Percentiles rank a stretch among this genome's conserved stretches.
These are phyloP conservation scores for Ogataea trehalophila DNA, from an alignment of 805 yeast species.

Conservation along the genomic window DNA sequence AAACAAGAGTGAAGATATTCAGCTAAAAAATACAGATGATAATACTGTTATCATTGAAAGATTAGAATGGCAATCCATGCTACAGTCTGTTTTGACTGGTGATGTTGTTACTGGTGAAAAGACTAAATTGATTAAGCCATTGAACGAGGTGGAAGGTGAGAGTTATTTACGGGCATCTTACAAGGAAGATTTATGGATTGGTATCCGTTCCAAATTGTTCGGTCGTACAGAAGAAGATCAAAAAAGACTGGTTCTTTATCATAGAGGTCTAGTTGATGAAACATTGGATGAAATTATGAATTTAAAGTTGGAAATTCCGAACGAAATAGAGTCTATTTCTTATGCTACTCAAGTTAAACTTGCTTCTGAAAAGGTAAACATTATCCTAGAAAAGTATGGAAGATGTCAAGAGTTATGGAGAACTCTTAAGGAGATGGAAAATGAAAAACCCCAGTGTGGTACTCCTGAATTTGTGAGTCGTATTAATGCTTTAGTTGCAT, in stretches of 20 bases:
- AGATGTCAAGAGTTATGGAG: slow-evolving; percentile 75
- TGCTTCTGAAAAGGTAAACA: slow-evolving; percentile 49
- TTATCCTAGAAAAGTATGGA: slow-evolving; percentile 56
- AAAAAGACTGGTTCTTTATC: slow-evolving; percentile 56
- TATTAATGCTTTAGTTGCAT: slow-evolving; percentile 74
- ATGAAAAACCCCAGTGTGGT: slow-evolving; percentile 69
- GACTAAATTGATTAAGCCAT: slow-evolving; percentile 58
- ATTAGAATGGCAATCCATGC: slow-evolving; percentile 94
- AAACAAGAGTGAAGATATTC: slow-evolving; percentile 33
- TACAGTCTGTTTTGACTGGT: slow-evolving; percentile 85
- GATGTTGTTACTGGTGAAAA: slow-evolving; percentile 92
- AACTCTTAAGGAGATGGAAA: slow-evolving; percentile 68
- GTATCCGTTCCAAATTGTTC: slow-evolving; percentile 73
- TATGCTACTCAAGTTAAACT: slow-evolving; percentile 22
- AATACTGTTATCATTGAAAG: slow-evolving; percentile 55
- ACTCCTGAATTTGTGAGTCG: slow-evolving; percentile 58
- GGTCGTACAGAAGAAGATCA: slow-evolving; percentile 82
- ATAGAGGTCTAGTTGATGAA: slow-evolving; percentile 68
- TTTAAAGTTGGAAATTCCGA: slow-evolving; percentile 51
- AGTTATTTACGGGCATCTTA: slow-evolving; percentile 47
- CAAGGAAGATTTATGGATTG: slow-evolving; percentile 81
- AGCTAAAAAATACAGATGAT: slow-evolving; percentile 23
- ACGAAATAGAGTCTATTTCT: slow-evolving; percentile 13
- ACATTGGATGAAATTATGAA: slow-evolving; percentile 63
- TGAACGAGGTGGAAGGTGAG: slow-evolving; percentile 37